phyloP scores from a whole-genome alignment of 306 rosid species.

The Vicia faba region DNA sequence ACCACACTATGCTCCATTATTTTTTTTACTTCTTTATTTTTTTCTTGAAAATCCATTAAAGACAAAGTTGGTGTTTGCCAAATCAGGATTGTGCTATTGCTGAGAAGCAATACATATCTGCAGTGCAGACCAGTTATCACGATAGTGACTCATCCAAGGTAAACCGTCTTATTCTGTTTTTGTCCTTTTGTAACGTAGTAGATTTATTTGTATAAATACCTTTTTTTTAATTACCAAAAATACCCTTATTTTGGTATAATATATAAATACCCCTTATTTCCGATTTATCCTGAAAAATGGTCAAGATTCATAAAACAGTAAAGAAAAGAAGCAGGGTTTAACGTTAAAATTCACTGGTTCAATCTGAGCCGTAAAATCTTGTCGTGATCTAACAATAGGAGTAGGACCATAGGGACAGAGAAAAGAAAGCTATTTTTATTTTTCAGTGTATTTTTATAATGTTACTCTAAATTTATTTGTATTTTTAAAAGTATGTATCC shows the following conservation, averaged over 20 bases:
- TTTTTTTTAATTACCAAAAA: not conserved
- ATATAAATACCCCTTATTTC: not conserved
- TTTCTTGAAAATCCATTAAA: no score
- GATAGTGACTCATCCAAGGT: conserved; percentile 15
- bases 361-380: not conserved
- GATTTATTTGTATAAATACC: not conserved
- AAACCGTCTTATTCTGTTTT: conserved; percentile 13
- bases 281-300: not conserved
- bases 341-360: not conserved
- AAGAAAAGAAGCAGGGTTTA: not conserved
- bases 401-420: not conserved
- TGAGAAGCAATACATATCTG: conserved; percentile 14
- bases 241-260: no score
- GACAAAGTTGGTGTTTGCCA: conserved; percentile 17
- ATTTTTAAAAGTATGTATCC: no score
- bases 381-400: not conserved
- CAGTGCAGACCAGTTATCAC: not conserved
- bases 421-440: no score
- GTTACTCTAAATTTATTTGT: no score
- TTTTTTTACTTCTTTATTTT: no score
- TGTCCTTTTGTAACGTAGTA: not conserved
- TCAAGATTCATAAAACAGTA: not conserved
- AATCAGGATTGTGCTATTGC: conserved; percentile 11
- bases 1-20: conserved; percentile 3
- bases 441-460: no score